Conservation (phyloP, 257 asterid genomes). For the Plantago elongata region DNA sequence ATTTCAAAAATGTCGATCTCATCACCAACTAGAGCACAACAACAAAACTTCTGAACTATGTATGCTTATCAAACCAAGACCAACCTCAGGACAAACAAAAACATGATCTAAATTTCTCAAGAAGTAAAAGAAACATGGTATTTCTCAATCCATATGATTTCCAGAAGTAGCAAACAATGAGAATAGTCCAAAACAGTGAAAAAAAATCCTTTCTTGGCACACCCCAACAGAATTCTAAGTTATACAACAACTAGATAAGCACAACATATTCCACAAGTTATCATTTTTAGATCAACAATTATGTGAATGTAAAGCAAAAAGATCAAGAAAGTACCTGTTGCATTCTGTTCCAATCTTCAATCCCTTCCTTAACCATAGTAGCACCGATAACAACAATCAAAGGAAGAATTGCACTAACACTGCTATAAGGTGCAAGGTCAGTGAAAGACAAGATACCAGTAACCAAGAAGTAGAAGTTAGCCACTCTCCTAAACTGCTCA, state of each 20-base stretch:
- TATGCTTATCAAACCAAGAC: too few relatives aligned
- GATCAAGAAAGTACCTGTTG: slow-evolving; percentile 52
- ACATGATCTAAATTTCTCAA: too few relatives aligned
- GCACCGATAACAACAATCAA: slow-evolving; percentile 64
- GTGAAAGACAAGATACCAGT: slow-evolving; percentile 72
- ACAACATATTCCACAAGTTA: not conserved
- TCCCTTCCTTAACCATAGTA: slow-evolving; percentile 77
- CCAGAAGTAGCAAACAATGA: too few relatives aligned
- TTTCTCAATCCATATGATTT: too few relatives aligned
- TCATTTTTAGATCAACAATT: not conserved
- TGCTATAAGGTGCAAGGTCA: slow-evolving; percentile 58
- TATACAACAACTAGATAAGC: not conserved
- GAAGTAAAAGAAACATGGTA: too few relatives aligned
- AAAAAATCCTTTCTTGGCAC: too few relatives aligned
- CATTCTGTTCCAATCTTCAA: slow-evolving; percentile 73
- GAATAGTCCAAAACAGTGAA: too few relatives aligned
- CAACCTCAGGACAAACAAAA: too few relatives aligned
- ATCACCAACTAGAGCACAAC: slow-evolving; percentile 13
- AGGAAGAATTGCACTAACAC: slow-evolving; percentile 68
- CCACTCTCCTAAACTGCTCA: slow-evolving; percentile 96
- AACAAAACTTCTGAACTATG: not conserved
- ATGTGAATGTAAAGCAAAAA: not conserved
- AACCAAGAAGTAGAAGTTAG: slow-evolving; percentile 82
- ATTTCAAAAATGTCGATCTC: not conserved
- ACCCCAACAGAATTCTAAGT: too few relatives aligned